Base-by-base conservation (phyloP, 2,329 filamentous ascomycete species). In the Reticulascus tulasneorum region DNA sequence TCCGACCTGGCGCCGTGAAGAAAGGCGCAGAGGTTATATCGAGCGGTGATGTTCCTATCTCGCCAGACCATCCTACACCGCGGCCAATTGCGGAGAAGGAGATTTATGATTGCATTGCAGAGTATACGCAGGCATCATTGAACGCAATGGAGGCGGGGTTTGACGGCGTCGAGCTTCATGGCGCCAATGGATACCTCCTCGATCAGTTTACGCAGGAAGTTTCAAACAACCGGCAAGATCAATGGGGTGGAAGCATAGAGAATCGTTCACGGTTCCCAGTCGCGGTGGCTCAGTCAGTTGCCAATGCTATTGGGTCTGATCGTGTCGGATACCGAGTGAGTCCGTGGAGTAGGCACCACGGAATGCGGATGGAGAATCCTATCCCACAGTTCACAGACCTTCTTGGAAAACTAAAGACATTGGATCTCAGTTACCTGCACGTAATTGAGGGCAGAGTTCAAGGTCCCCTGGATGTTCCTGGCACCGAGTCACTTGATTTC, bases 81-180 rank as follows among this genome's bases (percentile, higher is more conserved):
- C 75, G 72, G 34, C 76, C 71, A 5, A 76, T 90, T 74, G 81
- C 75, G 0, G 59, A 72, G 10, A 59, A 70, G 0, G 82, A 88
- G 18, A 88, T 90, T 33, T 62, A 78, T 30, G 56, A 69, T 2
- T 66, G 80, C 42, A 79, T 82, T 45, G 52, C 58, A 1, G 75
- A 75, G 0, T 87, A 72, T 54, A 73, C 67, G 0, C 65, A 61
- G 0, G 72, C 74, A 0, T 60, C 71, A 0, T 65, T 67, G 45
- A 67, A 77, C 9, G 73, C 83, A 0, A 56, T 86, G 0, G 63
- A 66, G 0, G 78, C 76, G 1, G 85, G 85, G 0, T 82, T 83
- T 21, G 85, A 91, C 48, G 79, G 77, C 1, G 75, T 90, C 29
- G 85, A 90, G 44, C 53, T 68, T 4, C 68, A 75, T 30, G 69